phyloP scores from a whole-genome alignment of 306 rosid genomes.

The Citrullus colocynthis region DNA sequence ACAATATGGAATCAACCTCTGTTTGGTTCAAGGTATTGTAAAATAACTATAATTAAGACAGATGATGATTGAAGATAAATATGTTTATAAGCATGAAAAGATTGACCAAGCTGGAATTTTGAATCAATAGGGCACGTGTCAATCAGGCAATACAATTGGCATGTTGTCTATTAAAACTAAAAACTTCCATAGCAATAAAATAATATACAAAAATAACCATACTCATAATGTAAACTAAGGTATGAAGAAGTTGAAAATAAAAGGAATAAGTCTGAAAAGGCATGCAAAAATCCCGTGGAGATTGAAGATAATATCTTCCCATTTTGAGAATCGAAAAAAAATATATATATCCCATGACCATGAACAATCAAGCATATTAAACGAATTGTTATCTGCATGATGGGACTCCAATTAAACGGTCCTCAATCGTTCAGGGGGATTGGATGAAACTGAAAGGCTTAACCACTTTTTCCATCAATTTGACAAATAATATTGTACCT shows the following conservation, averaged over 20 bases:
- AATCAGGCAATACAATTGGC: neutral
- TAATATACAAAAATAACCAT: neutral
- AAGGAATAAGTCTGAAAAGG: neutral
- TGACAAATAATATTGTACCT: slow-evolving; percentile 26
- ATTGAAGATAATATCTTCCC: neutral
- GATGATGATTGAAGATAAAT: neutral
- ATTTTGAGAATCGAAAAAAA: neutral
- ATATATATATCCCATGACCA: neutral
- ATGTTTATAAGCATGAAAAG: neutral
- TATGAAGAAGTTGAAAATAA: neutral
- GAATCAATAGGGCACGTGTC: neutral
- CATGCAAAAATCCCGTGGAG: neutral
- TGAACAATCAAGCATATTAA: neutral
- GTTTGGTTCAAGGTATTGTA: neutral
- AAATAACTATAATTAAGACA: neutral
- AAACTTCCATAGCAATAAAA: neutral
- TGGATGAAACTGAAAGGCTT: neutral
- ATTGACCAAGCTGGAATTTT: neutral
- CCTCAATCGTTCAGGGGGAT: neutral
- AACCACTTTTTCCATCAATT: neutral
- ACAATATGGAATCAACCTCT: neutral
- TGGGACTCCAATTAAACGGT: neutral
- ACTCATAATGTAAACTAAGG: neutral
- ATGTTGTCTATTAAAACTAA: neutral
- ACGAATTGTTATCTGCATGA: neutral